Conservation (phyloP, 345 rosid species). For the Lepidium didymum region DNA sequence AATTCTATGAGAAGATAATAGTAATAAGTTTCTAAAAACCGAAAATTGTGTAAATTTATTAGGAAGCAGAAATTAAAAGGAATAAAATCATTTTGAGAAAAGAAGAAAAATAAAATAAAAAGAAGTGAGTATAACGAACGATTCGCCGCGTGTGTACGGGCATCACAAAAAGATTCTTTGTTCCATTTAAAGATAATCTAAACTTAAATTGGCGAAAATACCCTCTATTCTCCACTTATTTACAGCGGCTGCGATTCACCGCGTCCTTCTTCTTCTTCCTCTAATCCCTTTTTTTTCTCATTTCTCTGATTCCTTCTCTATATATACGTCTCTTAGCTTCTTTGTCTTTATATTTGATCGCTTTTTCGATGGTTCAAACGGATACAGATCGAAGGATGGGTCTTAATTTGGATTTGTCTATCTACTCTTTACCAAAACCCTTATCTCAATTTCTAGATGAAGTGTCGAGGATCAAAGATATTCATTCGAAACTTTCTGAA, state of each 20-base stretch:
- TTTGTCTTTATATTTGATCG: conserved; percentile 22
- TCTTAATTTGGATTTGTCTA: conserved; percentile 54
- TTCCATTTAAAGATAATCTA: conserved; percentile 25
- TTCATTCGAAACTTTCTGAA: conserved; percentile 33
- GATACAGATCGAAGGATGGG: conserved; percentile 42
- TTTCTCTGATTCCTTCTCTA: conserved; percentile 11
- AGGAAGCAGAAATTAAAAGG: not conserved
- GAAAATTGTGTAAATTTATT: not conserved
- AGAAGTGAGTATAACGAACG: conserved; percentile 26
- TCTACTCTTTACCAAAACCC: conserved; percentile 40
- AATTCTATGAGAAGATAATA: not conserved
- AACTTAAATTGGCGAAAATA: not conserved
- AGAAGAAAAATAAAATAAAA: not conserved
- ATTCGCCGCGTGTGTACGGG: conserved; percentile 49
- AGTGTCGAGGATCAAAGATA: conserved; percentile 34
- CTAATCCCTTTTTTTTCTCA: conserved; percentile 27
- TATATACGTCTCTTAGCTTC: conserved; percentile 17
- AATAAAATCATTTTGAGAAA: not conserved
- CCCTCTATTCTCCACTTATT: conserved; percentile 26
- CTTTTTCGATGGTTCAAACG: conserved; percentile 28
- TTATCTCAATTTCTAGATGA: conserved; percentile 42
- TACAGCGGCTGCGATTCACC: conserved; percentile 25
- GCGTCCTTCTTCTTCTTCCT: conserved; percentile 37
- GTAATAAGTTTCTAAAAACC: conserved; percentile 14
- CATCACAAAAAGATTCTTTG: conserved; percentile 31